Base-by-base conservation (phyloP, 2,329 filamentous ascomycete genomes). In the Trichoderma aggressivum region DNA sequence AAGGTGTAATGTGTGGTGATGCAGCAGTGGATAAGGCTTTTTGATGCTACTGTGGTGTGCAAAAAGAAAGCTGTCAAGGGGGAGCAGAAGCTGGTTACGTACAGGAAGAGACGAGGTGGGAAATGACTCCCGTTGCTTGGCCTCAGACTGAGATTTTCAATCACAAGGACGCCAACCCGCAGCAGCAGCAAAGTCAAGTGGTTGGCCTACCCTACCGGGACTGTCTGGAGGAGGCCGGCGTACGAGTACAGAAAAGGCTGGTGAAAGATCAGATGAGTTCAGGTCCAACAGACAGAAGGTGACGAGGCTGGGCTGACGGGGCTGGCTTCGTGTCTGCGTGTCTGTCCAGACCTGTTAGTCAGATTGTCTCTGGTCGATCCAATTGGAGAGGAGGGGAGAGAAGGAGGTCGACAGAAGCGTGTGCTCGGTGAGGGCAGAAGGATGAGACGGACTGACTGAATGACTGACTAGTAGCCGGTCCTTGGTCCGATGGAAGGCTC, bases 391-490 rank as follows among this genome's bases (percentile, higher is more conserved):
- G 21, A 28, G 28, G 28, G n/a, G 36, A 43, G 26, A 21, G 26
- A 24, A 36, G 30, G 30, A 61, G 39, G 66, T 53, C 47, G 55
- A 12, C 11, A 16, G 30, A 47, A 55, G 43, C 28, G 62, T 26
- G 43, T 50, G 65, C 65, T 68, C 65, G 65, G 65, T 50, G 65
- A 68, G 65, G 64, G 36, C 65, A 66, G 18, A 32, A n/a, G n/a
- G n/a, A 53, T 55, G 62, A 43, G 34, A 32, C 28, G 3, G 34
- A 32, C 28, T 36, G 62, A 32, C 5, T 59, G 56, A 59, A 11
- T 24, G 36, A 43, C 10, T 5, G 66, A 61, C 56, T 53, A 69
- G 56, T 69, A 68, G 65, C 65, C 53, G 28, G 65, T 34, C 56
- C 32, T 36, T 61, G 32, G 36, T 68, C 66, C 55, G n/a, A n/a